Evolutionary conservation across 331 rosid species (phyloP), one percentile per base, ranked within the genome.

Genomic region (Quercus phellos): DNA sequence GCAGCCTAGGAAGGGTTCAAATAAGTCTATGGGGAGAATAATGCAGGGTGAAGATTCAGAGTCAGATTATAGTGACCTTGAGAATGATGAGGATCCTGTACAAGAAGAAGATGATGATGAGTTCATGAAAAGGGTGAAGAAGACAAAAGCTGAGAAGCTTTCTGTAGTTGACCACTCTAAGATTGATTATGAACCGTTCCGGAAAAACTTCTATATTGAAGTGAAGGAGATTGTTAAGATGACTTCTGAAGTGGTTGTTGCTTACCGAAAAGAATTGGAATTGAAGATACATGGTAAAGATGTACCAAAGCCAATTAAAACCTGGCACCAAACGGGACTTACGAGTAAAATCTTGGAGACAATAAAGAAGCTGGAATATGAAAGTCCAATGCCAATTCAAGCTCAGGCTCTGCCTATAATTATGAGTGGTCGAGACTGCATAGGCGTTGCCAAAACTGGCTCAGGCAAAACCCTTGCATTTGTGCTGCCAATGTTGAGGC

Each of bases 391-490:
- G 98, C 88, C 98, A 63, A 93, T 93, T 79, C 98, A 93, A 80
- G 92, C 94, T 60, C 98, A 93, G 85, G 90, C 98, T 18, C 79
- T 93, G 81, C 98, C 98, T 73, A 61, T 93, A 81, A 87, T 91
- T 72, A 93, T 93, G 98, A 93, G 90, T 74, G 98, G 96, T 75
- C 90, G 98, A 80, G 98, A 93, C 85, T 93, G 97, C 86, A 93
- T 93, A 69, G 98, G 98, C 34, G 29, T 89, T 78, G 98, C 94
- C 12, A 93, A 93, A 89, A 93, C 98, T 77, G 98, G 98, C 78
- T 94, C 98, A 27, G 98, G 98, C 18, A 94, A 94, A 89, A 94
- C 98, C 59, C 87, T 94, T 82, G 98, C 97, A 70, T 94, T 94
- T 79, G 98, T 94, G 55, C 89, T 94, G 73, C 98, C 98, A 68